Base-by-base conservation (phyloP, 495 filamentous ascomycete species). In the Aspergillus indologenus region DNA sequence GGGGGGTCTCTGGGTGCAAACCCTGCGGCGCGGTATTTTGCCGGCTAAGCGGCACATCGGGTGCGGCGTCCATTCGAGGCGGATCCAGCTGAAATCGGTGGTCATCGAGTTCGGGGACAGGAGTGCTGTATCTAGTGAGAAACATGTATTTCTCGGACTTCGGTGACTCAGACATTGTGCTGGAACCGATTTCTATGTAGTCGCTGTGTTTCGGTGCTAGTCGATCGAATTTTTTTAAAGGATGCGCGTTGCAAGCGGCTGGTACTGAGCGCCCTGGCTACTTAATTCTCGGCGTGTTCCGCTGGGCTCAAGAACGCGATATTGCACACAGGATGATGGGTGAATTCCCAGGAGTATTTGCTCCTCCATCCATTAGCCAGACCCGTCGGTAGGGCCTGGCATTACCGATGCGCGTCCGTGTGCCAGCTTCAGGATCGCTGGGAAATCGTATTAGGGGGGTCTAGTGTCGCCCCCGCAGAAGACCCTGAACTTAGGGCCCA, bases 381-480 rank as follows among this genome's bases (percentile, higher is more conserved):
- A 79, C 75, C 76, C 76, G 72, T 69, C 61, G 58, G 57, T 66
- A 74, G 76, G 76, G 76, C 65, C 76, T 79, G 74, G 70, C 70
- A 73, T 73, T 72, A 71, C 75, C 70, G 71, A 66, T 68, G 68
- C 54, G 69, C 67, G 72, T 72, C 63, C 70, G 70, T 70, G 72
- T 69, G 73, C 71, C 70, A 75, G 65, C 68, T 65, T 73, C 57
- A 44, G 56, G 48, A 34, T 51, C 61, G 56, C 66, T 56, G 54
- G 55, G 62, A 81, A 78, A 77, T 68, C 81, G 77, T 92, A 77
- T 97, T 98, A 98, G 81, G 94, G 94, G 70, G 94, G 94, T 82
- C 94, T 92, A 81, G 91, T 94, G 81, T 92, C 89, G 82, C 89
- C 91, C 87, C 94, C 92, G 82, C 86, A 84, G 78, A 94, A 92